Evolutionary conservation across 768 basidiomycete species (phyloP).

Genomic region (Artomyces pyxidatus): DNA sequence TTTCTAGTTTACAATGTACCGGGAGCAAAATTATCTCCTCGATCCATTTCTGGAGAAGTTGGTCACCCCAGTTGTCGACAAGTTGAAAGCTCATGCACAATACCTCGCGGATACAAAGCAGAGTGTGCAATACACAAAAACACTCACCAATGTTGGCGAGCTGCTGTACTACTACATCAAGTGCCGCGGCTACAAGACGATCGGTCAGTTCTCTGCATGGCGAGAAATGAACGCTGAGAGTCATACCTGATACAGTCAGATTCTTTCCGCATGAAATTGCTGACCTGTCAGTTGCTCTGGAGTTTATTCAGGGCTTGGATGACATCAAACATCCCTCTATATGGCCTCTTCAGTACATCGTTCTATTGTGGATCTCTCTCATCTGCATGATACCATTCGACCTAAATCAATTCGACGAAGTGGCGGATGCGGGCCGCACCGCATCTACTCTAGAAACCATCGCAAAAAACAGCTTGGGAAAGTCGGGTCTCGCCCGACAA

Average conservation of each 20-base stretch:
- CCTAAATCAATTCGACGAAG: slow-evolving; percentile 75
- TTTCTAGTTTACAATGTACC: slow-evolving; percentile 74
- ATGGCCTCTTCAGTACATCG: slow-evolving; percentile 80
- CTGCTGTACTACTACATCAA: slow-evolving; percentile 80
- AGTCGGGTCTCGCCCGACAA: slow-evolving; percentile 79
- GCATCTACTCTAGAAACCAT: slow-evolving; percentile 47
- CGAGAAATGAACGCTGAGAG: neutral
- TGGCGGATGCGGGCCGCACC: slow-evolving; percentile 41
- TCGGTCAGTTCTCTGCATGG: slow-evolving; percentile 49
- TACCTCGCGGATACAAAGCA: slow-evolving; percentile 12
- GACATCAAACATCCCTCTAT: slow-evolving; percentile 32
- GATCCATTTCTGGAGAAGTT: slow-evolving; percentile 84
- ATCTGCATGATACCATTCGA: slow-evolving; percentile 93
- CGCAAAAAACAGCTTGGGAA: slow-evolving; percentile 49
- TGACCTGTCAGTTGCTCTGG: slow-evolving; percentile 69
- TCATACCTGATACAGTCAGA: slow-evolving; percentile 60
- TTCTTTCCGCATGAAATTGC: slow-evolving; percentile 91
- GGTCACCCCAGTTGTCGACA: slow-evolving; percentile 63
- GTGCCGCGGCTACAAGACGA: slow-evolving; percentile 83
- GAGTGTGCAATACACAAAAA: slow-evolving; percentile 3
- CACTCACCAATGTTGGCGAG: slow-evolving; percentile 40
- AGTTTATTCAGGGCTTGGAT: slow-evolving; percentile 45
- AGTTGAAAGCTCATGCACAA: slow-evolving; percentile 49
- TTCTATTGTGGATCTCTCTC: slow-evolving; percentile 90
- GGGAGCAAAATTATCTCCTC: slow-evolving; percentile 87